A percentile compares a stretch with the other conserved stretches of the same genome.
Evolutionary conservation across 306 rosid species (phyloP).

Genomic region (Calophaca sinica): DNA sequence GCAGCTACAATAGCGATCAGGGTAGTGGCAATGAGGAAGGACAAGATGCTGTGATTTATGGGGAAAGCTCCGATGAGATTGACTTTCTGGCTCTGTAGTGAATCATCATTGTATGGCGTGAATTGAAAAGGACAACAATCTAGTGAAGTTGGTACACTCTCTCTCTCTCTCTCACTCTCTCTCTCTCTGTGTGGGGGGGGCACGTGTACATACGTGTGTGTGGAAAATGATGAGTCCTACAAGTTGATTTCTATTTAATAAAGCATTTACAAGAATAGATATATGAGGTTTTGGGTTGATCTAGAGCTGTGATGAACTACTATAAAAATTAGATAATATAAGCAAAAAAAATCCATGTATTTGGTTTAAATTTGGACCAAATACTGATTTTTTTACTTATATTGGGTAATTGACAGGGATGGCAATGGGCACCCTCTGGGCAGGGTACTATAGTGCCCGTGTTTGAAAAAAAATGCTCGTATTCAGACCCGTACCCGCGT

Average conservation of each 20-base stretch:
- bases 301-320: conserved; percentile 16
- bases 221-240: conserved; percentile 7
- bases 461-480: too few relatives aligned
- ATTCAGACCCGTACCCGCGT: too few relatives aligned
- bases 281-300: conserved; percentile 35
- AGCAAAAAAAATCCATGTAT: too few relatives aligned
- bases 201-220: neutral
- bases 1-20: conserved; percentile 92
- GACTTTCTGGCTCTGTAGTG: conserved; percentile 64
- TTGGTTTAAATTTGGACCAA: too few relatives aligned
- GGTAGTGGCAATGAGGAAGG: conserved; percentile 98
- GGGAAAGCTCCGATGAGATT: conserved; percentile 92
- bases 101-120: conserved; percentile 35
- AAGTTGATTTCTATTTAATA: conserved; percentile 36
- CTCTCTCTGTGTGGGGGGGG: too few relatives aligned
- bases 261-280: conserved; percentile 12
- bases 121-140: conserved; percentile 48
- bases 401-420: too few relatives aligned
- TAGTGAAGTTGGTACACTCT: conserved; percentile 61
- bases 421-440: too few relatives aligned
- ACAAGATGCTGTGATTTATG: conserved; percentile 69
- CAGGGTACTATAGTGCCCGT: too few relatives aligned
- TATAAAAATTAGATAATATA: conserved; percentile 24
- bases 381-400: too few relatives aligned
- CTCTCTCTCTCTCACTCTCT: conserved; percentile 1